A percentile compares a stretch with the other conserved stretches of the same genome.
Evolutionary conservation across 106 monocot species (phyloP).

Genomic region (Acorus calamus): DNA sequence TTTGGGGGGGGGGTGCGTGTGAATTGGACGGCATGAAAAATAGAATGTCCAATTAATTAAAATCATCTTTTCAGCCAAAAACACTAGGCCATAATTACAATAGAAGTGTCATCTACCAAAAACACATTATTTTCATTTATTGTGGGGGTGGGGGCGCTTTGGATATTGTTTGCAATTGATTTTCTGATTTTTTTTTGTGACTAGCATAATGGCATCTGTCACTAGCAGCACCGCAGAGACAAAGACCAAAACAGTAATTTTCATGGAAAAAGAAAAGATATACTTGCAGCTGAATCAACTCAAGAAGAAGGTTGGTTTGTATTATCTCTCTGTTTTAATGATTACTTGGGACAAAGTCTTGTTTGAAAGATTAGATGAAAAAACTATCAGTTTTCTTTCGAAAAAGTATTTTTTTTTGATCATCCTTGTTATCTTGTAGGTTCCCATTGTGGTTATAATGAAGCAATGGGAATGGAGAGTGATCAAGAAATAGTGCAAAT

Average conservation of each 20-base stretch:
- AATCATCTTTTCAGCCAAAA: too few species aligned
- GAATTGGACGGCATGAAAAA: too few species aligned
- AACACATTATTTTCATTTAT: too few species aligned
- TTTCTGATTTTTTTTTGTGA: neutral
- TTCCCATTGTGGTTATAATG: constrained; percentile 82
- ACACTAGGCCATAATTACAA: too few species aligned
- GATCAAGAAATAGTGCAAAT: constrained; percentile 96
- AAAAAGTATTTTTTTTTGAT: neutral
- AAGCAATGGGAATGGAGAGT: constrained; percentile 92
- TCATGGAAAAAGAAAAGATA: constrained; percentile 87
- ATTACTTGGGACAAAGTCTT: neutral
- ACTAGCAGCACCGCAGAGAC: constrained; percentile 87
- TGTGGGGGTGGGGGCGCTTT: too few species aligned
- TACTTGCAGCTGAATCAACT: constrained; percentile 93
- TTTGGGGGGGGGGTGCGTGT: too few species aligned
- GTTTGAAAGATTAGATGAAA: neutral
- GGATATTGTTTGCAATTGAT: too few species aligned
- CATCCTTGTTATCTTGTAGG: constrained; percentile 22
- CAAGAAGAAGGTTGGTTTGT: constrained; percentile 41
- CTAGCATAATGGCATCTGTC: constrained; percentile 84
- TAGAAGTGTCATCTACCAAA: too few species aligned
- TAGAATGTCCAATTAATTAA: too few species aligned
- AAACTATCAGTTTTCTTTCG: neutral
- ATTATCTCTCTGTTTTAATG: neutral
- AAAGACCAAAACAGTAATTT: constrained; percentile 88